Base-by-base conservation (phyloP, 495 filamentous ascomycete species). In the Hypoxylon trugodes region DNA sequence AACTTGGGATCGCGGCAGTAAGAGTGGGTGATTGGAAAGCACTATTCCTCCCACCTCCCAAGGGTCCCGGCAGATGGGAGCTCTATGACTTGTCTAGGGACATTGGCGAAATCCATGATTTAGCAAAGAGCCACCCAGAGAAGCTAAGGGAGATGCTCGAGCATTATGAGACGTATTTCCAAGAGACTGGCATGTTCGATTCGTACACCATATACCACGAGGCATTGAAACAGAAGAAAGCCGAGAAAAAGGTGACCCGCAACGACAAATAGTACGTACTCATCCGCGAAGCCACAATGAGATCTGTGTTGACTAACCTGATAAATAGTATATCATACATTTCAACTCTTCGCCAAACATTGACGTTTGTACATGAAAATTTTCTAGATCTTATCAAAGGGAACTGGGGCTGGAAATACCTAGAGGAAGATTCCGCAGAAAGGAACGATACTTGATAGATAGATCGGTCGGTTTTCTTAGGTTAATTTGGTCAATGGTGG, bases 161-260 rank as follows among this genome's bases (percentile, higher is more conserved):
- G 10, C 68, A 48, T 30, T 77, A 75, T 68, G 73, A 78, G 35
- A 64, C 69, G 37, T 80, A 77, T 28, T 83, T 86, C 12, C 66
- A 86, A 32, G 85, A 87, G 73, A 85, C 82, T 0, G 85, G 84
- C 8, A 82, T 86, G 65, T 68, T 68, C 15, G 65, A 68, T 54
- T 63, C 65, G 8, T 50, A 63, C 16, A 63, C 65, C 4, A 63
- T 63, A 54, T 68, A 68, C 15, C 46, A 63, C 3, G 59, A 68
- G 49, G 59, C 59, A 16, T 12, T 63, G 16, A 68, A 63, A 33
- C 59, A 55, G 48, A 63, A 30, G 21, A 68, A 59, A 26, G 35
- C 35, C 1, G 46, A 43, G 50, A 24, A 19, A 28, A 26, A 8
- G 42, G 30, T n/a, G 16, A 21, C 25, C 19, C 19, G 30, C 16